Evolutionary conservation across 2,329 filamentous ascomycete genomes (phyloP), one percentile per base, ranked within the genome.

Genomic region (Penicillium sp.): DNA sequence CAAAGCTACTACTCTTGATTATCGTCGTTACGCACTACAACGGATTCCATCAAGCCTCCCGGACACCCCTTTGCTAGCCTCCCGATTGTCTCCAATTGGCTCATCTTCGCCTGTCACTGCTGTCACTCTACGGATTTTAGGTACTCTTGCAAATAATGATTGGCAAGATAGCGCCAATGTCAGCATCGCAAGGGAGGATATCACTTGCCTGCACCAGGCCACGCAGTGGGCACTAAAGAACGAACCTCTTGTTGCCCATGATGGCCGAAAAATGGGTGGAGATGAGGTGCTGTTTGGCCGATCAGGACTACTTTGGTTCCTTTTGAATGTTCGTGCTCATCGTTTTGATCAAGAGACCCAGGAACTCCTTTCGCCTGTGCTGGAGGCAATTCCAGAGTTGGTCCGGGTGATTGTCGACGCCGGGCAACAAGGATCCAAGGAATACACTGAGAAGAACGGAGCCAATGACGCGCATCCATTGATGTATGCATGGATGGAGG

Each of bases 271-370:
- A 16, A 66, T 71, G 49, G 75, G 75, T 9, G 68, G 65, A 1
- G 75, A 77, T 47, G 75, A 77, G 48, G 58, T 74, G 32, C 40
- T 77, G 5, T 76, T 68, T 54, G 75, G 75, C 10, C 71, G 75
- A 20, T 67, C 69, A 32, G 75, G 75, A 1, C 58, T 77, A 5
- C 53, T 77, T 1, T 74, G 71, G 70, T 58, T 62, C 2, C 56
- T 76, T 5, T 42, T 76, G 40, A 75, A 74, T 32, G 56, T 76
- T 18, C 62, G 74, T 40, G 55, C 60, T 7, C 64, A 68, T 42
- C n/a, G 31, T 7, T 67, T 64, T 22, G 61, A 69, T 51, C 56
- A 62, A 1, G 32, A 63, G 14, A 65, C 63, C 10, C 45, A 49
- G 6, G 58, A 54, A 5, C 51, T 55, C 7, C 50, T 76, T 6